Conservation (phyloP, 257 asterid species). For the Nicotiana knightiana region DNA sequence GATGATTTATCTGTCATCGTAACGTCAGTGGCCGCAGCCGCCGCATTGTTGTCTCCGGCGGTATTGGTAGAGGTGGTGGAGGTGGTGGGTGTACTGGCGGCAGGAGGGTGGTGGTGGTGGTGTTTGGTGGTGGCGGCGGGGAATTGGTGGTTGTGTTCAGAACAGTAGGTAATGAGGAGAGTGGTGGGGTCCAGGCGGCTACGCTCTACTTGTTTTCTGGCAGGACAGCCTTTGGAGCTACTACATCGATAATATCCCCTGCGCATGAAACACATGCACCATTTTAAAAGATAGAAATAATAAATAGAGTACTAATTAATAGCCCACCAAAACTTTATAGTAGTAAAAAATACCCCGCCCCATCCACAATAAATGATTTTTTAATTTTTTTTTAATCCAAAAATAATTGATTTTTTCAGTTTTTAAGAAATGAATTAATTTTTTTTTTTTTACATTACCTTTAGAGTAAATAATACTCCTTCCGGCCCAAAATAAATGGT, state of each 20-base stretch:
- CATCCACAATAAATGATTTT: too few species aligned
- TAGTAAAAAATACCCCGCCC: neutral
- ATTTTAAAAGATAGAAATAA: neutral
- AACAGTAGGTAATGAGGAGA: slow-evolving; percentile 63
- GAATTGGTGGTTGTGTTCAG: slow-evolving; percentile 56
- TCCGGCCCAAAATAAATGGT: too few species aligned
- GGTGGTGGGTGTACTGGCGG: neutral
- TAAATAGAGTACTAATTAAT: neutral
- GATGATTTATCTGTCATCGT: slow-evolving; percentile 6
- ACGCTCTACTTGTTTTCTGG: slow-evolving; percentile 82
- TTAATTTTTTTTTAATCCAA: too few species aligned
- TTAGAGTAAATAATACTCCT: too few species aligned
- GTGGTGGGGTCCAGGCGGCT: slow-evolving; percentile 70
- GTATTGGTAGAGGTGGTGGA: slow-evolving; percentile 4
- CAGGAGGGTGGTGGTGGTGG: slow-evolving; percentile 28
- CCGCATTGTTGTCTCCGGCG: neutral
- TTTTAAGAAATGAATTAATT: too few species aligned
- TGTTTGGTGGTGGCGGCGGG: slow-evolving; percentile 46
- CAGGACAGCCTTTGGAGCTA: slow-evolving; percentile 78
- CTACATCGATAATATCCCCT: slow-evolving; percentile 87
- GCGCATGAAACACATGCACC: slow-evolving; percentile 34
- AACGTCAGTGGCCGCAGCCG: neutral
- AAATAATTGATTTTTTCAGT: too few species aligned
- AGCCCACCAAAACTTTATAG: neutral
- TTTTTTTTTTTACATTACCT: too few species aligned